phyloP scores from a whole-genome alignment of 2,329 filamentous ascomycete species.

The Furcasterigmium sp. region DNA sequence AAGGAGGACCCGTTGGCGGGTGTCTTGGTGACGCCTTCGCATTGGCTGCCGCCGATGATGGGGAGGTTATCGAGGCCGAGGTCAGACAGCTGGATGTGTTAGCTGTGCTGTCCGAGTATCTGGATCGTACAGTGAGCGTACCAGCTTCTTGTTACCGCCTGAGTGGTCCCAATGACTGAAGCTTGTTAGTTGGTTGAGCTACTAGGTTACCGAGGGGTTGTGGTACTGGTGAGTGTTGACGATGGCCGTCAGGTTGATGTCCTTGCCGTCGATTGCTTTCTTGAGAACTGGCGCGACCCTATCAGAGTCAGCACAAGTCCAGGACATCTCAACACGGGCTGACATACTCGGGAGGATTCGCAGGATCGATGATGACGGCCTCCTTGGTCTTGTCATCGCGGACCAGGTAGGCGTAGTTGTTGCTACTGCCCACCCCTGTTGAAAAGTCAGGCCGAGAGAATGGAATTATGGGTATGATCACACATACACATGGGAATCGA shows the following conservation, averaged over 20 bases:
- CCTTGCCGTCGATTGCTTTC: conserved; percentile 62
- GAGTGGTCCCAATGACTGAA: conserved; percentile 87
- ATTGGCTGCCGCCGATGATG: conserved; percentile 85
- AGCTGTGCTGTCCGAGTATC: not conserved
- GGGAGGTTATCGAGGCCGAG: conserved; percentile 58
- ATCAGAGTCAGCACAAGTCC: not conserved
- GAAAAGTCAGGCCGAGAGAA: not conserved
- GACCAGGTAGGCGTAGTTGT: conserved; percentile 84
- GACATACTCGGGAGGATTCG: conserved; percentile 69
- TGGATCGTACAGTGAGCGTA: conserved; percentile 31
- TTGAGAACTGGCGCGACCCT: conserved; percentile 64
- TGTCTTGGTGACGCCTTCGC: conserved; percentile 71
- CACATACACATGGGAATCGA: conserved; percentile 82
- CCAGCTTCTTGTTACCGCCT: conserved; percentile 81
- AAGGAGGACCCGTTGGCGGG: conserved; percentile 73
- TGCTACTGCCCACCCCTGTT: conserved; percentile 67
- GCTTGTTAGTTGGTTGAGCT: not conserved
- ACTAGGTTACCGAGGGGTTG: conserved; percentile 6
- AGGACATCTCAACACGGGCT: not conserved
- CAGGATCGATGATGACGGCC: conserved; percentile 74
- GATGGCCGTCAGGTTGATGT: conserved; percentile 81
- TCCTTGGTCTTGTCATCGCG: conserved; percentile 74
- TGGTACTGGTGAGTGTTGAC: conserved; percentile 95
- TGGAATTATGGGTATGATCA: not conserved
- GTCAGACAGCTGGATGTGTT: conserved; percentile 24